A percentile compares a stretch with the other conserved stretches of the same genome.
These are phyloP conservation scores for Hyaloscypha bicolor DNA, from an alignment of 495 filamentous ascomycete species.

Conservation along the genomic window DNA sequence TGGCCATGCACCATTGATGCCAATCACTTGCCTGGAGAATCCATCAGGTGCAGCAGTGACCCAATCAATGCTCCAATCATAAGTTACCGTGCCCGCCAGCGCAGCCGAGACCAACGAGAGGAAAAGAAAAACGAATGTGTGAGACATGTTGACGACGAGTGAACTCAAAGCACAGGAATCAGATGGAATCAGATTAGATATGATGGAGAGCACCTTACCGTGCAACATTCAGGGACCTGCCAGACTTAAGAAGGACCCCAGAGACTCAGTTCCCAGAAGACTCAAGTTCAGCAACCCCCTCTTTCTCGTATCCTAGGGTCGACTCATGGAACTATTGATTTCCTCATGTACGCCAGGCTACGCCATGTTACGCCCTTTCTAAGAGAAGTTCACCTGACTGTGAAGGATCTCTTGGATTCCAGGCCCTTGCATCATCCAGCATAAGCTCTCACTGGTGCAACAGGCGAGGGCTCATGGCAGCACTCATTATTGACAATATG, in stretches of 20 bases:
- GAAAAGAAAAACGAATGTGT: neutral
- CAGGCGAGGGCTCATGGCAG: neutral
- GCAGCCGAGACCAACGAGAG: neutral
- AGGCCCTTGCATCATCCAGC: neutral
- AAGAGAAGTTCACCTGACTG: neutral
- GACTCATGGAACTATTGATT: neutral
- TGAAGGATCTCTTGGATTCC: neutral
- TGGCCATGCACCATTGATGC: constrained; percentile 80
- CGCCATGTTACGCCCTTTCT: too few relatives aligned
- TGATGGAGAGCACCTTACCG: neutral
- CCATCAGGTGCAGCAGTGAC: constrained; percentile 72
- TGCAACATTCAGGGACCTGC: neutral
- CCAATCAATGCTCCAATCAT: constrained; percentile 75
- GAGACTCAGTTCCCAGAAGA: neutral
- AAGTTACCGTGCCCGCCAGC: constrained; percentile 40
- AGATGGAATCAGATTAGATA: neutral
- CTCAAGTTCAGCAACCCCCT: neutral
- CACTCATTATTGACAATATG: neutral
- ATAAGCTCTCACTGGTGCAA: neutral
- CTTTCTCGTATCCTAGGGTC: neutral
- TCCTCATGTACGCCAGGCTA: neutral
- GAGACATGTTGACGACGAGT: neutral
- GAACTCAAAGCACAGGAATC: neutral
- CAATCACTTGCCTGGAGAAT: constrained; percentile 68
- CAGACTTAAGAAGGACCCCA: neutral